Conservation (phyloP, 169 alveolate species). For the Eimeria praecox region DNA sequence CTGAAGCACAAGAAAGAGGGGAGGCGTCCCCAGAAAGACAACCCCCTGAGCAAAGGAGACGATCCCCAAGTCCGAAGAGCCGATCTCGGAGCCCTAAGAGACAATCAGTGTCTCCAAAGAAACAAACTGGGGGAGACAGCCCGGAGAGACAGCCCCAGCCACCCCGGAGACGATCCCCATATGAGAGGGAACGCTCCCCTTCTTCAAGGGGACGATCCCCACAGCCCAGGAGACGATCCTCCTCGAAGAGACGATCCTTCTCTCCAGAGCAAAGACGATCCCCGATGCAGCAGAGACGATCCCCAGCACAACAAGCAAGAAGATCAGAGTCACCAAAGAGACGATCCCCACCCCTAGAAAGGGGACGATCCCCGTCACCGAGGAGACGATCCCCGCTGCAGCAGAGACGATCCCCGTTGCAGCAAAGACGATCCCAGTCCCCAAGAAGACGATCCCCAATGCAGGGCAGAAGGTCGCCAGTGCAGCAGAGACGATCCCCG, state of each 20-base stretch:
- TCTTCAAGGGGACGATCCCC: conserved; percentile 7
- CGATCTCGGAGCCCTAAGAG: background rate
- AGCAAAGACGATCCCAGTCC: conserved; percentile 27
- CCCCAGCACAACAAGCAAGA: conserved; percentile 21
- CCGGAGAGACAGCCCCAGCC: background rate
- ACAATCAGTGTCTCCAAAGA: background rate
- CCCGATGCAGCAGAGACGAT: conserved; percentile 30
- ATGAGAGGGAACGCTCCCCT: background rate
- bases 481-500: background rate
- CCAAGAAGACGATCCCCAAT: conserved; percentile 1
- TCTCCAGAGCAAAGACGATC: conserved; percentile 36
- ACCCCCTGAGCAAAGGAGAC: background rate
- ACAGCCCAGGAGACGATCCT: background rate
- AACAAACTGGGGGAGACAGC: background rate
- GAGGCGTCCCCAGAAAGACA: background rate
- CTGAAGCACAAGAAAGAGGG: conserved; percentile 22
- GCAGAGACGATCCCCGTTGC: conserved; percentile 30
- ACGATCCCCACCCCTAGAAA: conserved; percentile 19
- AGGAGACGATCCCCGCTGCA: conserved; percentile 45
- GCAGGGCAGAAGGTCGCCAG: conserved; percentile 14
- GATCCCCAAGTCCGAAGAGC: background rate
- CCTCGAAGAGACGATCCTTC: conserved; percentile 12
- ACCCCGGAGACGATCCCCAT: conserved; percentile 12
- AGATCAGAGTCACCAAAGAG: background rate
- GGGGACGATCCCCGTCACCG: conserved; percentile 14